Percentiles rank a stretch among this genome's conserved stretches.
phyloP scores from a whole-genome alignment of 2,329 filamentous ascomycete species.

The Epichloe amarillans region DNA sequence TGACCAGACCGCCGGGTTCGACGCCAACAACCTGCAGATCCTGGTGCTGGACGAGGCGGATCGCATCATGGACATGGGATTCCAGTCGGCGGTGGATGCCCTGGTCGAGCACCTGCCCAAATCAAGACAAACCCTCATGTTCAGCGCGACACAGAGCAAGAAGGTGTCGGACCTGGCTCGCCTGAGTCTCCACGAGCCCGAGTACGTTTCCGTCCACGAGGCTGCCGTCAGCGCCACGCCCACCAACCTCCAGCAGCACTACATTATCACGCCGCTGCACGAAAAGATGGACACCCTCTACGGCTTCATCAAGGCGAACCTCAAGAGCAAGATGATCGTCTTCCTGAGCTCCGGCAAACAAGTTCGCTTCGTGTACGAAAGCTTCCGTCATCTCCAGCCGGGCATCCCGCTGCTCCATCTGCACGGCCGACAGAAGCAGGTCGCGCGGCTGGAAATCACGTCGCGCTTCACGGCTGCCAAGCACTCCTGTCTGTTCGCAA shows the following conservation, averaged over 20 bases:
- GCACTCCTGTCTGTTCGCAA: slow-evolving; percentile 81
- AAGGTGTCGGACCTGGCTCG: slow-evolving; percentile 85
- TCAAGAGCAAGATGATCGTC: slow-evolving; percentile 90
- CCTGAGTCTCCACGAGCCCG: slow-evolving; percentile 75
- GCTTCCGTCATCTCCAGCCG: slow-evolving; percentile 83
- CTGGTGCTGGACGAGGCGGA: slow-evolving; percentile 93
- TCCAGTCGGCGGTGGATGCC: slow-evolving; percentile 79
- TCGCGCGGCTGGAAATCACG: slow-evolving; percentile 76
- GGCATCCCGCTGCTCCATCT: slow-evolving; percentile 88
- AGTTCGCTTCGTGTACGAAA: slow-evolving; percentile 90
- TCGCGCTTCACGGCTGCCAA: slow-evolving; percentile 69
- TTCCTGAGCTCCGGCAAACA: slow-evolving; percentile 94
- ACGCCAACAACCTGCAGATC: slow-evolving; percentile 82
- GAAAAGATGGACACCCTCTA: slow-evolving; percentile 88
- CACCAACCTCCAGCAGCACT: slow-evolving; percentile 75
- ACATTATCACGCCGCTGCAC: slow-evolving; percentile 69
- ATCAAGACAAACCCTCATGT: slow-evolving; percentile 79
- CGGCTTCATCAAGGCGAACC: slow-evolving; percentile 80
- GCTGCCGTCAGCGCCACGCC: slow-evolving; percentile 69
- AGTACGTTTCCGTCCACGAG: slow-evolving; percentile 92
- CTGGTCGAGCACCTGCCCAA: slow-evolving; percentile 83
- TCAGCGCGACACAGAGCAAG: slow-evolving; percentile 92
- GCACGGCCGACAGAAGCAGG: slow-evolving; percentile 87
- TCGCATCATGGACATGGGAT: slow-evolving; percentile 95
- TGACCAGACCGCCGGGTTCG: slow-evolving; percentile 82